A percentile compares a stretch with the other conserved stretches of the same genome.
phyloP scores from a whole-genome alignment of 2,329 filamentous ascomycete genomes.

The Arthrobotrys entomopaga region DNA sequence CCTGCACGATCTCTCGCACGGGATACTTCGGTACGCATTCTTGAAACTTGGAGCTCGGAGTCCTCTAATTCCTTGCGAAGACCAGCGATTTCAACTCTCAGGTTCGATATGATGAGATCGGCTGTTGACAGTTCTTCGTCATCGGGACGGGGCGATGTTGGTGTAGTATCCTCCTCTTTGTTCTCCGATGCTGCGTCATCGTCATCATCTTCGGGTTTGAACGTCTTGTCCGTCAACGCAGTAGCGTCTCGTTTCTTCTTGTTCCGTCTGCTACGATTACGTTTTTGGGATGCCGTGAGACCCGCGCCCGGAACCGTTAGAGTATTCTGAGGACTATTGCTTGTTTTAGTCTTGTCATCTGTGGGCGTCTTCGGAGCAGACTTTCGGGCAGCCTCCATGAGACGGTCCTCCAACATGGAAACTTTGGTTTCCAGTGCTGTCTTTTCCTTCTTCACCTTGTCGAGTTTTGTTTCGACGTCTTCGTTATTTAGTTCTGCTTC shows the following conservation, averaged over 20 bases:
- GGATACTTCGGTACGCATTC: conserved; percentile 75
- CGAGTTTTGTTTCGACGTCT: conserved; percentile 60
- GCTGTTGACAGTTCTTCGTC: conserved; percentile 42
- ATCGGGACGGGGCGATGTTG: conserved; percentile 29
- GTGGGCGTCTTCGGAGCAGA: conserved; percentile 22
- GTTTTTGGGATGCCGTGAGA: conserved; percentile 46
- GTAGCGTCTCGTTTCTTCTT: conserved; percentile 50
- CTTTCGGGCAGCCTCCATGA: conserved; percentile 57
- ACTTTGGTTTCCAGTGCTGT: conserved; percentile 60
- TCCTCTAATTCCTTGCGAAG: conserved; percentile 66
- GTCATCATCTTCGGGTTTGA: conserved; percentile 64
- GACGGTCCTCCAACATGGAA: conserved; percentile 58
- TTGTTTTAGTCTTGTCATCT: conserved; percentile 35
- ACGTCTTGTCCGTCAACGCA: conserved; percentile 66
- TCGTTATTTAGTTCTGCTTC: conserved; percentile 59
- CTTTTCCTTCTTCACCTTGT: conserved; percentile 51
- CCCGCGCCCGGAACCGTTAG: conserved; percentile 41
- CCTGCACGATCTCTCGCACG: conserved; percentile 82
- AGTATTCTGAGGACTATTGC: conserved; percentile 25
- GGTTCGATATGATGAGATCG: conserved; percentile 56
- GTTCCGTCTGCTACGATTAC: conserved; percentile 59
- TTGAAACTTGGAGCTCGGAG: conserved; percentile 78
- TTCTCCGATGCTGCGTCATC: conserved; percentile 28
- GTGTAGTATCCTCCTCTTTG: conserved; percentile 18
- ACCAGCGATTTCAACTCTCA: conserved; percentile 60